phyloP scores from a whole-genome alignment of 2,329 filamentous ascomycete genomes.

The Trichoderma simmonsii region DNA sequence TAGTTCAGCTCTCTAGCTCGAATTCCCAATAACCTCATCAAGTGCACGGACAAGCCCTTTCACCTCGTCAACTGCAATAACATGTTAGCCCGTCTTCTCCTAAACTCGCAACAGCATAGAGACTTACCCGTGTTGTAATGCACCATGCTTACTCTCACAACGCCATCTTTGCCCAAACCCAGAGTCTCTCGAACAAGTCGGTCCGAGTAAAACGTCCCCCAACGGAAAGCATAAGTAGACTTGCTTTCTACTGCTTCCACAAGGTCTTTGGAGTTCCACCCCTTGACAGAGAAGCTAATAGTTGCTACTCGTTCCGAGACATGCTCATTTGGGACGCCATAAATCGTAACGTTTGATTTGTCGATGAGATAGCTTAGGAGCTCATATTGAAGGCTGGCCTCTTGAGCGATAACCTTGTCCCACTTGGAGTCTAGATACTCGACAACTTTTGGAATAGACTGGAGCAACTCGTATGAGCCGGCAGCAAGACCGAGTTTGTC shows the following conservation, averaged over 20 bases:
- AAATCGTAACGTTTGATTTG: conserved; percentile 53
- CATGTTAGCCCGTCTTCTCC: conserved; percentile 15
- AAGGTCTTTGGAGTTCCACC: conserved; percentile 52
- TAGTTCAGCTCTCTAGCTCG: neutral
- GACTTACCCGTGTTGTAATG: conserved; percentile 68
- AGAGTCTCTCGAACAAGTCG: conserved; percentile 59
- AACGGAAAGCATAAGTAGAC: conserved; percentile 60
- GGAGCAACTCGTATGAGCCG: conserved; percentile 67
- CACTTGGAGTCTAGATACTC: conserved; percentile 58
- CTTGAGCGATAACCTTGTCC: conserved; percentile 54
- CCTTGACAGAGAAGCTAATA: conserved; percentile 63
- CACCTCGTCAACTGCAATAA: conserved; percentile 54
- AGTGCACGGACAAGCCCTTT: conserved; percentile 49
- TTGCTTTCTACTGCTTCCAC: conserved; percentile 60
- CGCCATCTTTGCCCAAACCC: conserved; percentile 54
- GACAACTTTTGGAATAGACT: conserved; percentile 58
- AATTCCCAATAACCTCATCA: conserved; percentile 38
- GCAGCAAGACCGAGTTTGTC: conserved; percentile 67
- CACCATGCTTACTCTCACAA: conserved; percentile 67
- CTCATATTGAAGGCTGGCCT: conserved; percentile 55
- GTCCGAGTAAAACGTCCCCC: conserved; percentile 68
- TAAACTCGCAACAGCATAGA: neutral
- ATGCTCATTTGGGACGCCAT: conserved; percentile 52
- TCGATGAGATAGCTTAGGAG: conserved; percentile 58
- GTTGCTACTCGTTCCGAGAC: conserved; percentile 56